Conservation (phyloP, 75 land plant genomes). For the Pseudotsuga menziesii region DNA sequence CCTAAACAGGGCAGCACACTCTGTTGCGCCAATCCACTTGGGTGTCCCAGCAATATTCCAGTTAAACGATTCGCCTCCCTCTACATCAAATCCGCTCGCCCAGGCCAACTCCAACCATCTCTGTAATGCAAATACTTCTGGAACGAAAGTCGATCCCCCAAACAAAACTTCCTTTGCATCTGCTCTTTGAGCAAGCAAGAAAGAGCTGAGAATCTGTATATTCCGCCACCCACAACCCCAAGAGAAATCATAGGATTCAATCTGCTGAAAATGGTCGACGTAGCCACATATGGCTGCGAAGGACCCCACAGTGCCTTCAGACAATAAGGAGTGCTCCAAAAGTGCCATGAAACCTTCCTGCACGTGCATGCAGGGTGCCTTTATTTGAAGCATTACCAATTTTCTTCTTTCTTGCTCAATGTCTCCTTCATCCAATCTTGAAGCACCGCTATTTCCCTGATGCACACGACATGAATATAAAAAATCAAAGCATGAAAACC, state of each 20-base stretch:
- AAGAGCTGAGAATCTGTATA: conserved; percentile 17
- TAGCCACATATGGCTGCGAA: conserved; percentile 9
- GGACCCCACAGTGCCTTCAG: not conserved
- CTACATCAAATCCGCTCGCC: conserved; percentile 21
- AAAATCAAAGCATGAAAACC: too few species aligned
- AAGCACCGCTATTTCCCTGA: too few species aligned
- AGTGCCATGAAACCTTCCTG: not conserved
- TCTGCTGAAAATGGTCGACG: conserved; percentile 19
- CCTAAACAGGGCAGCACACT: conserved; percentile 29
- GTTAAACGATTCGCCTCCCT: conserved; percentile 20
- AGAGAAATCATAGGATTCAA: not conserved
- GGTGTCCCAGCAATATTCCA: conserved; percentile 25
- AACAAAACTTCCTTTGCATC: conserved; percentile 8
- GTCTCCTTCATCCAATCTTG: not conserved
- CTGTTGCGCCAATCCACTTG: conserved; percentile 37
- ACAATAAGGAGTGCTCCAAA: not conserved
- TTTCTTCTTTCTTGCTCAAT: not conserved
- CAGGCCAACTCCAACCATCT: conserved; percentile 33
- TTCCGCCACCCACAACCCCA: conserved; percentile 35
- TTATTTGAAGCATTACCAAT: not conserved
- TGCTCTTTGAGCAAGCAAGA: not conserved
- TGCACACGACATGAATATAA: too few species aligned
- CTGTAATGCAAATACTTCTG: conserved; percentile 19
- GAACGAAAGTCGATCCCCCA: conserved; percentile 23
- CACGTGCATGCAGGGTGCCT: not conserved